These are phyloP conservation scores for Tillandsia leiboldiana DNA, from an alignment of 176 grass and related monocot genomes.

Conservation along the genomic window DNA sequence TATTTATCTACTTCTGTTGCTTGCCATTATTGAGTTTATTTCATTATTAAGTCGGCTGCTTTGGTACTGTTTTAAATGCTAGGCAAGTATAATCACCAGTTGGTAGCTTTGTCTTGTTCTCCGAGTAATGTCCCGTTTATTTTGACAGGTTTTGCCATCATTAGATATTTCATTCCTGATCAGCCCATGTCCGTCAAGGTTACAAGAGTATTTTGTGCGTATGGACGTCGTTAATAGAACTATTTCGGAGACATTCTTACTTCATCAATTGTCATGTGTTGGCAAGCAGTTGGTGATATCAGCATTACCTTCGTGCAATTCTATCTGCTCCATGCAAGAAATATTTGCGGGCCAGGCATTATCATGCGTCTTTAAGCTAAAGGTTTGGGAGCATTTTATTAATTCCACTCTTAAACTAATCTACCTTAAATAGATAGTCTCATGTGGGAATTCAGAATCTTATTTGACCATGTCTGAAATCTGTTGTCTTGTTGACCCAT, in stretches of 20 bases:
- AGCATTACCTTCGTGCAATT: conserved; percentile 42
- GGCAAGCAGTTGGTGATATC: conserved; percentile 66
- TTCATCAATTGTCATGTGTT: conserved; percentile 81
- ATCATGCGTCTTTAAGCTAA: conserved; percentile 89
- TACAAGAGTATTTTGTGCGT: conserved; percentile 72
- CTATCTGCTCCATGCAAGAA: conserved; percentile 47
- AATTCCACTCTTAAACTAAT: conserved; percentile 4
- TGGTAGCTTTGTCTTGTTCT: not conserved
- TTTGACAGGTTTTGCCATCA: conserved; percentile 65
- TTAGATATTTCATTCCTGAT: conserved; percentile 73
- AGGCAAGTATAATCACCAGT: not conserved
- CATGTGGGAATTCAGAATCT: not conserved
- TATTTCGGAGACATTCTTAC: conserved; percentile 46
- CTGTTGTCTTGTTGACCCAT: not conserved
- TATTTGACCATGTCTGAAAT: not conserved
- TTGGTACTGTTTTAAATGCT: not conserved
- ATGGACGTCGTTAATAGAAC: conserved; percentile 80
- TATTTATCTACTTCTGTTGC: too few relatives aligned
- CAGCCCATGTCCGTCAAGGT: conserved; percentile 62
- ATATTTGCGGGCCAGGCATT: conserved; percentile 57
- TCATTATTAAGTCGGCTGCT: too few relatives aligned
- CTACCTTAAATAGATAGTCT: not conserved
- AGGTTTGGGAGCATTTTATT: conserved; percentile 36
- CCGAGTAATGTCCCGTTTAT: conserved; percentile 13
- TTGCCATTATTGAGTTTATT: too few relatives aligned